phyloP scores from a whole-genome alignment of 306 rosid genomes.

The Vigna radiata region DNA sequence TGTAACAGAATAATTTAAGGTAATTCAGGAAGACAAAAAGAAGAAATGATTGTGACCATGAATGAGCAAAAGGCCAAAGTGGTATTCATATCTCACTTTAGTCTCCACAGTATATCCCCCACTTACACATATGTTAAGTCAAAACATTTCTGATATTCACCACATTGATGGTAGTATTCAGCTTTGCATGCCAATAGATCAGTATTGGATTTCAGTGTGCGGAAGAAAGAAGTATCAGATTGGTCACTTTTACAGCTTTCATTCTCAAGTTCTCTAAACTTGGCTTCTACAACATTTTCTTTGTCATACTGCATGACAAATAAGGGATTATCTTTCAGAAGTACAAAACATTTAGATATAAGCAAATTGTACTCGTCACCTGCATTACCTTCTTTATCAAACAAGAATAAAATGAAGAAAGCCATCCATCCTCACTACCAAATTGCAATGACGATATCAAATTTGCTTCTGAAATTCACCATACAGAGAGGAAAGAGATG shows the following conservation, averaged over 20 bases:
- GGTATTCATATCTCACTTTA: slow-evolving; percentile 41
- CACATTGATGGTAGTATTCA: slow-evolving; percentile 93
- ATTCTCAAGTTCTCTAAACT: slow-evolving; percentile 83
- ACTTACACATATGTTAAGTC: slow-evolving; percentile 91
- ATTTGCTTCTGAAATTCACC: slow-evolving; percentile 70
- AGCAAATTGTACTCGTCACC: slow-evolving; percentile 34
- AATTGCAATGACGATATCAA: slow-evolving; percentile 85
- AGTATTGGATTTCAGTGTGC: slow-evolving; percentile 75
- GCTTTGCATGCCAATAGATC: slow-evolving; percentile 98
- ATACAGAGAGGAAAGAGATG: slow-evolving; percentile 38
- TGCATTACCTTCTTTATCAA: slow-evolving; percentile 80
- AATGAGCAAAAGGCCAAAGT: slow-evolving; percentile 22
- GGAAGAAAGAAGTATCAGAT: slow-evolving; percentile 68
- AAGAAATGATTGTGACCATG: slow-evolving; percentile 20
- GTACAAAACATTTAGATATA: slow-evolving; percentile 28
- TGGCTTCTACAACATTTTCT: slow-evolving; percentile 80
- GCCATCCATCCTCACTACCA: slow-evolving; percentile 96
- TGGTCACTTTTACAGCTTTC: slow-evolving; percentile 70
- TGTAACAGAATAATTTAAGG: slow-evolving; percentile 47
- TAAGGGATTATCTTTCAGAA: slow-evolving; percentile 37
- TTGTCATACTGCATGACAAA: slow-evolving; percentile 75
- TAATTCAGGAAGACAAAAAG: slow-evolving; percentile 13
- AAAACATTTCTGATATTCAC: slow-evolving; percentile 97
- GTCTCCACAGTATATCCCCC: slow-evolving; percentile 42
- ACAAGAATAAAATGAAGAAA: slow-evolving; percentile 89